These are phyloP conservation scores for Tylopilus intermedius DNA, from an alignment of 768 basidiomycete genomes.

Conservation along the genomic window DNA sequence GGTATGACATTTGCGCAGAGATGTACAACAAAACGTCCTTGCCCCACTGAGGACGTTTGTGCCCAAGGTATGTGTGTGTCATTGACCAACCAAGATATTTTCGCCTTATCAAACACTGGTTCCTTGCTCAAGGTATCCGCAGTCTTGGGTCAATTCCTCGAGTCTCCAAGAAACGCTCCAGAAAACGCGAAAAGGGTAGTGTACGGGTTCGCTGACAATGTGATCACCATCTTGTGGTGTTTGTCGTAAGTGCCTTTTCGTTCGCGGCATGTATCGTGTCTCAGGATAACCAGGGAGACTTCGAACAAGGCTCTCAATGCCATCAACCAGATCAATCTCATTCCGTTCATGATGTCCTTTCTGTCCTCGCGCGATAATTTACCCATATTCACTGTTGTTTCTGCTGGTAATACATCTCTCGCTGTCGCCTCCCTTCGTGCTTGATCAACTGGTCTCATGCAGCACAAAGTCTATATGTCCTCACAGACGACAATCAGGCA, in stretches of 20 bases:
- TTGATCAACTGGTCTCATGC: conserved; percentile 2
- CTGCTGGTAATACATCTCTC: conserved; percentile 58
- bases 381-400: conserved; percentile 64
- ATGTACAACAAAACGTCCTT: conserved; percentile 96
- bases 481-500: conserved; percentile 86
- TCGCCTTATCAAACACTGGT: no score
- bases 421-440: neutral
- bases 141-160: conserved; percentile 63
- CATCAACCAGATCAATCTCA: conserved; percentile 73
- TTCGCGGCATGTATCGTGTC: conserved; percentile 5
- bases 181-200: conserved; percentile 72
- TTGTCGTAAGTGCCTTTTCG: conserved; percentile 66
- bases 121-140: conserved; percentile 44
- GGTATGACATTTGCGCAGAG: conserved; percentile 91
- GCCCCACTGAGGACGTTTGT: conserved; percentile 70
- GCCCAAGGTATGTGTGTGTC: conserved; percentile 42
- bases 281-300: conserved; percentile 60
- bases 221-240: conserved; percentile 91
- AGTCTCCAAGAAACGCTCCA: conserved; percentile 54
- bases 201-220: conserved; percentile 86
- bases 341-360: conserved; percentile 90
- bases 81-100: no score
- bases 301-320: conserved; percentile 80
- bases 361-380: conserved; percentile 64
- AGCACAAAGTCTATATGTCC: conserved; percentile 91